phyloP scores from a whole-genome alignment of 768 basidiomycete species.

The Albatrellus ellisii region DNA sequence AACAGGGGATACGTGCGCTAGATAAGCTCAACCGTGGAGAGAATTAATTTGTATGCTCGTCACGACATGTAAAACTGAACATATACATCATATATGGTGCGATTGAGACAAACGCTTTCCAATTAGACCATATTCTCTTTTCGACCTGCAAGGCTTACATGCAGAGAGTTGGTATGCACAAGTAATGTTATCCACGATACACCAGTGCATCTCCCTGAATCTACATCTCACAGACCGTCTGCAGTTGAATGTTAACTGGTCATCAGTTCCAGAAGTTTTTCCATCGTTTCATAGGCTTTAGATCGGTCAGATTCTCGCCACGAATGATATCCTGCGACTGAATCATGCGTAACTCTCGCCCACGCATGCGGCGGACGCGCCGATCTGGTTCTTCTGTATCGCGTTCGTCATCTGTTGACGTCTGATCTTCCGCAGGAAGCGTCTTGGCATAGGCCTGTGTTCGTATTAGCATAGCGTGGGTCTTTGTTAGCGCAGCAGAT shows the following conservation, averaged over 20 bases:
- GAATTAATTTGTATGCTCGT: slow-evolving; percentile 6
- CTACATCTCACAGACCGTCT: too few species aligned
- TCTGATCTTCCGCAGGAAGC: slow-evolving; percentile 46
- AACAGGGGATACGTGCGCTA: slow-evolving; percentile 69
- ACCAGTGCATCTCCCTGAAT: too few species aligned
- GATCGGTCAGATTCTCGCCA: neutral
- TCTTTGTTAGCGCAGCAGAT: slow-evolving; percentile 58
- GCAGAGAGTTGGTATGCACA: too few species aligned
- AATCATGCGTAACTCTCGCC: slow-evolving; percentile 74
- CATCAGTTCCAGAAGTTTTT: neutral
- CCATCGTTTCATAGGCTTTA: neutral
- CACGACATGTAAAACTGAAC: slow-evolving; percentile 6
- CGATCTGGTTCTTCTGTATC: slow-evolving; percentile 55
- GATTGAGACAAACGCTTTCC: too few species aligned
- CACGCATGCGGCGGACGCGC: slow-evolving; percentile 61
- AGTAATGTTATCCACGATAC: too few species aligned
- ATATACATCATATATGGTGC: too few species aligned
- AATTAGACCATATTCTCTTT: too few species aligned
- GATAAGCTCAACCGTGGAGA: slow-evolving; percentile 79
- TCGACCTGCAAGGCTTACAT: too few species aligned
- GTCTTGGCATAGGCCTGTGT: slow-evolving; percentile 45
- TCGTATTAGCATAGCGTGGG: slow-evolving; percentile 52
- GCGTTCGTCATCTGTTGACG: slow-evolving; percentile 63
- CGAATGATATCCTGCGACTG: slow-evolving; percentile 58
- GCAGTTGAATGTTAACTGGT: neutral